These are phyloP conservation scores for Malbranchea cinnamomea DNA, from an alignment of 2,329 filamentous ascomycete species.

Conservation along the genomic window DNA sequence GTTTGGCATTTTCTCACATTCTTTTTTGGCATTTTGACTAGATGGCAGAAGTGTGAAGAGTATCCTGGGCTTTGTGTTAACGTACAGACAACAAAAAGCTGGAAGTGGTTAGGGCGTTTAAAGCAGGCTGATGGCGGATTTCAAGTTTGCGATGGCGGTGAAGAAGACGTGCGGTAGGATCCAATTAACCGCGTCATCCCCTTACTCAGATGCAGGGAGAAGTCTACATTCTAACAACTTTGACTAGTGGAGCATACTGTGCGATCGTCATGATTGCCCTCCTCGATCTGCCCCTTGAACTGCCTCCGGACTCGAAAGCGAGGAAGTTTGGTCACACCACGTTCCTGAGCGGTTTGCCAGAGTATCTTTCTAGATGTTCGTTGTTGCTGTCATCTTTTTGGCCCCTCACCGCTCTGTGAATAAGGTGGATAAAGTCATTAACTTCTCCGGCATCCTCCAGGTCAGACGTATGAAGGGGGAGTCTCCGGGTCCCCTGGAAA, in stretches of 20 bases:
- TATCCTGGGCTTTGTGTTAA: neutral
- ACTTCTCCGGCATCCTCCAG: slow-evolving; percentile 29
- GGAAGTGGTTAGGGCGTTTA: slow-evolving; percentile 74
- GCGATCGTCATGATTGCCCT: slow-evolving; percentile 72
- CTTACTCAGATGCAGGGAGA: neutral
- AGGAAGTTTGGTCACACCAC: slow-evolving; percentile 45
- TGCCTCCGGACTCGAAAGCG: slow-evolving; percentile 59
- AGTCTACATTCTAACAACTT: slow-evolving; percentile 5
- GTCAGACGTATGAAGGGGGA: slow-evolving; percentile 89
- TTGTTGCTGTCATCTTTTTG: neutral
- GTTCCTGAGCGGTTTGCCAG: slow-evolving; percentile 58
- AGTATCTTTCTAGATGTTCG: slow-evolving; percentile 70
- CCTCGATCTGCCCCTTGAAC: slow-evolving; percentile 64
- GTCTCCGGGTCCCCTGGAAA: slow-evolving; percentile 72
- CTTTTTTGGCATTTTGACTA: too few species aligned
- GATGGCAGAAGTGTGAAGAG: slow-evolving; percentile 16
- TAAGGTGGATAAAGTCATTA: slow-evolving; percentile 12
- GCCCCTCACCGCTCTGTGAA: neutral
- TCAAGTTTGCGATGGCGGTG: slow-evolving; percentile 67
- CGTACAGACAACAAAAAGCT: slow-evolving; percentile 28
- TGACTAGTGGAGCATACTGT: slow-evolving; percentile 70
- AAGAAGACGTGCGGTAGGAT: slow-evolving; percentile 75
- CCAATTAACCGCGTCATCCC: slow-evolving; percentile 1
- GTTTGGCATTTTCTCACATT: slow-evolving; percentile 11
- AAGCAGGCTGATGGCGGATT: slow-evolving; percentile 89